A percentile compares a stretch with the other conserved stretches of the same genome.
Conservation (phyloP, 2,329 filamentous ascomycete genomes). For the Aspergillus sp. region DNA sequence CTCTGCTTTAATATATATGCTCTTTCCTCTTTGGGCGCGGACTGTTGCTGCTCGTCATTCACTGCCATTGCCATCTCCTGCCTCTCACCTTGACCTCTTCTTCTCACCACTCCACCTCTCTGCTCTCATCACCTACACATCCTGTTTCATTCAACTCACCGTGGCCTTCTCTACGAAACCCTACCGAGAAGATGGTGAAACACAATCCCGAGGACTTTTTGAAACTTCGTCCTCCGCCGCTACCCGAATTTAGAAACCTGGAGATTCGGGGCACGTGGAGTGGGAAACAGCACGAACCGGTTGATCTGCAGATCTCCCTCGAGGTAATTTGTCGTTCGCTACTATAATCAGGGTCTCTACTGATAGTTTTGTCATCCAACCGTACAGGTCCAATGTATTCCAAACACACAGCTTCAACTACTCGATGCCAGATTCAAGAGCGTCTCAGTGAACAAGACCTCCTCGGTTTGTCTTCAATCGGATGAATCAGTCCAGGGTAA, state of each 20-base stretch:
- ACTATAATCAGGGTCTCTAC: neutral
- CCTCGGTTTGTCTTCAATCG: slow-evolving; percentile 3
- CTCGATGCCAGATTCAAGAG: slow-evolving; percentile 11
- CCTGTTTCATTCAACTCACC: too few species aligned
- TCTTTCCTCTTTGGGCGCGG: slow-evolving; percentile 4
- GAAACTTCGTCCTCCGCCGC: neutral
- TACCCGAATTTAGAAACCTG: slow-evolving; percentile 20
- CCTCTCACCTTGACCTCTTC: too few species aligned
- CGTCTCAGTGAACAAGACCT: slow-evolving; percentile 9
- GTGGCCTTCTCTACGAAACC: too few species aligned
- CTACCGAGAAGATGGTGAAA: too few species aligned
- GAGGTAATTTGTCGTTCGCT: slow-evolving; percentile 20
- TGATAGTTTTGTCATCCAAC: neutral
- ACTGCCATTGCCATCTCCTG: neutral
- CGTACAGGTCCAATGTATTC: slow-evolving; percentile 18
- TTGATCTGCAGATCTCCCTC: slow-evolving; percentile 21
- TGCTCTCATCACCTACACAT: too few species aligned
- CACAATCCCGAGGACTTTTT: too few species aligned
- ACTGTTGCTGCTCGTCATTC: neutral
- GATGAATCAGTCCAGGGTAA: too few species aligned
- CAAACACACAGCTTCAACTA: slow-evolving; percentile 17
- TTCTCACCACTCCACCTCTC: too few species aligned
- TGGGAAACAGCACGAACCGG: slow-evolving; percentile 17
- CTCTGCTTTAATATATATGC: neutral
- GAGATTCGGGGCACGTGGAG: slow-evolving; percentile 28